Percentiles rank a stretch among this genome's conserved stretches.
These are phyloP conservation scores for Picochlorum sp. DNA, from an alignment of 139 green algal species.

Conservation along the genomic window DNA sequence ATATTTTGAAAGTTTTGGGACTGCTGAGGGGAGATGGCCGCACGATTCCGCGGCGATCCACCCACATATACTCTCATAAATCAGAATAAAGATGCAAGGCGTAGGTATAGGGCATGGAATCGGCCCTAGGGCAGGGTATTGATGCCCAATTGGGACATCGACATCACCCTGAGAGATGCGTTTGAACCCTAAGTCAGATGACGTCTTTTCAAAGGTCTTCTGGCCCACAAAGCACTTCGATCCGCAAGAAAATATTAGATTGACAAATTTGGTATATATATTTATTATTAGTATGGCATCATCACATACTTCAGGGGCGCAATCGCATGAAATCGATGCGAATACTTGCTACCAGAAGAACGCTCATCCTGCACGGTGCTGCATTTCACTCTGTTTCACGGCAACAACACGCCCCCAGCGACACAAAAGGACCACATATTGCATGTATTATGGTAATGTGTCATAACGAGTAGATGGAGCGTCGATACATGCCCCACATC, in stretches of 20 bases:
- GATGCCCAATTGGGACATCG: constrained; percentile 1
- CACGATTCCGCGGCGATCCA: neutral
- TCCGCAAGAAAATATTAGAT: neutral
- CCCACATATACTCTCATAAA: neutral
- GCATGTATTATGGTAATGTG: neutral
- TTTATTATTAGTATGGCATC: neutral
- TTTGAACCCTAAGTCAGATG: neutral
- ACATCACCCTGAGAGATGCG: neutral
- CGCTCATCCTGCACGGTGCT: neutral
- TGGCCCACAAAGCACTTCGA: neutral
- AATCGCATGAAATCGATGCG: neutral
- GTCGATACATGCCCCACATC: neutral
- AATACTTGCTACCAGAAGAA: constrained; percentile 7
- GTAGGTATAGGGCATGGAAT: constrained; percentile 3
- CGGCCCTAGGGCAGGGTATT: constrained; percentile 2
- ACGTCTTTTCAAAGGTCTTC: neutral
- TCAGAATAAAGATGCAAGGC: neutral
- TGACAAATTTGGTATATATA: neutral
- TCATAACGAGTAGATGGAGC: neutral
- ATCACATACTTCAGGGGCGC: neutral
- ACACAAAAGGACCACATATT: neutral
- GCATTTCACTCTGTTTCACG: neutral
- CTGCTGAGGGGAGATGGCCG: neutral
- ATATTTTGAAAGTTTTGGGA: constrained; percentile 4
- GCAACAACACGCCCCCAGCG: neutral